Percentiles rank a stretch among this genome's conserved stretches.
Conservation (phyloP, 192 early-diverging fungal species). For the Coemansia sp. region DNA sequence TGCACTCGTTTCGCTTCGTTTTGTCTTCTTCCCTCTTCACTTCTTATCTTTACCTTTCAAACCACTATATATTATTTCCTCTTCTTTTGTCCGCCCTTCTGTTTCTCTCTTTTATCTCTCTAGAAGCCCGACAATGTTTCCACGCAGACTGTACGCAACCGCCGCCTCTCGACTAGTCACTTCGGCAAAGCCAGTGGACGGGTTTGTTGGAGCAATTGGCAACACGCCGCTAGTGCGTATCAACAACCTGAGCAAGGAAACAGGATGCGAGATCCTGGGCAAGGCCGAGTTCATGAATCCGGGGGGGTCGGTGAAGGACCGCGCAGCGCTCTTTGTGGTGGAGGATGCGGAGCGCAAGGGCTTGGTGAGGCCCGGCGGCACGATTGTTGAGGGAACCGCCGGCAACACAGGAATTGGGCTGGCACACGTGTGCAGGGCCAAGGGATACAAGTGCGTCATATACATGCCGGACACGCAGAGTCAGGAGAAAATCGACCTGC, state of each 20-base stretch:
- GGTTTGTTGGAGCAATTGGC: slow-evolving; percentile 83
- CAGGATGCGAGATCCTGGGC: slow-evolving; percentile 83
- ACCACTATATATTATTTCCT: slow-evolving; percentile 3
- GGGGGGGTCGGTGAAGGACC: slow-evolving; percentile 94
- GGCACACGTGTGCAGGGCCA: slow-evolving; percentile 89
- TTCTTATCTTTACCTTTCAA: neutral
- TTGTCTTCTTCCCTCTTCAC: slow-evolving; percentile 2
- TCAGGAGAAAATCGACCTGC: slow-evolving; percentile 92
- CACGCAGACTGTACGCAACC: slow-evolving; percentile 44
- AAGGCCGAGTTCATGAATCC: slow-evolving; percentile 99
- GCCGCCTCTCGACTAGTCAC: slow-evolving; percentile 33
- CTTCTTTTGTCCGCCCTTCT: neutral
- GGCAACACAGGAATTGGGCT: slow-evolving; percentile 97
- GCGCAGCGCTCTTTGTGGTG: slow-evolving; percentile 90
- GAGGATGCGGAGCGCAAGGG: slow-evolving; percentile 92
- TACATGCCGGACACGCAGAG: slow-evolving; percentile 98
- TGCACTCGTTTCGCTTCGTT: neutral
- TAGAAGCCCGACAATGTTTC: slow-evolving; percentile 22
- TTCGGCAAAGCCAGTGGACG: slow-evolving; percentile 60
- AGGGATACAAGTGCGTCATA: slow-evolving; percentile 93
- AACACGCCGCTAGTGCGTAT: slow-evolving; percentile 87
- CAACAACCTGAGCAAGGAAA: slow-evolving; percentile 68
- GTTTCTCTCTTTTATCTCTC: neutral
- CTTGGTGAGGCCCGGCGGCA: slow-evolving; percentile 81
- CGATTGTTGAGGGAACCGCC: slow-evolving; percentile 83